Conservation (phyloP, 2,329 filamentous ascomycete species). For the Tolypocladium album region DNA sequence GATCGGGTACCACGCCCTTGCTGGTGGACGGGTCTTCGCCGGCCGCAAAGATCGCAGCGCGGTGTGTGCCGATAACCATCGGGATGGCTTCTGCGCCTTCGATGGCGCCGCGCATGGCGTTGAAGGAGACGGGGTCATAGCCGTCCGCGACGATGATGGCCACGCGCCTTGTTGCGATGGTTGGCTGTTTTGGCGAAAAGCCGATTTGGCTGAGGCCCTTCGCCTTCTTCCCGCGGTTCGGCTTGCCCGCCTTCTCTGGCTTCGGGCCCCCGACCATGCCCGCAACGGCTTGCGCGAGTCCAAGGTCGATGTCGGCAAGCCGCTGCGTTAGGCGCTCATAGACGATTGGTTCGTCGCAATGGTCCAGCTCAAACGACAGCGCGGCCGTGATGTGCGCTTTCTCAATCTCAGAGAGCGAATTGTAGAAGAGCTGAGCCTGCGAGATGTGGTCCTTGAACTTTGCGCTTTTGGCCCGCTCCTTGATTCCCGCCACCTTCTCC, state of each 20-base stretch:
- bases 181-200: conserved; percentile 50
- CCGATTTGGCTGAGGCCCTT: conserved; percentile 60
- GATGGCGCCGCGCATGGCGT: conserved; percentile 52
- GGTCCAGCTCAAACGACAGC: conserved; percentile 66
- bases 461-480: conserved; percentile 54
- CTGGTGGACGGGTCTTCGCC: conserved; percentile 40
- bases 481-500: conserved; percentile 56
- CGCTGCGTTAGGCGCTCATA: conserved; percentile 61
- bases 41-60: conserved; percentile 53
- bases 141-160: conserved; percentile 71
- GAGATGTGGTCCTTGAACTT: conserved; percentile 72
- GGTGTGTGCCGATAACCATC: conserved; percentile 60
- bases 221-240: conserved; percentile 58
- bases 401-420: conserved; percentile 59
- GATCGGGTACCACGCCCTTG: conserved; percentile 54
- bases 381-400: conserved; percentile 62
- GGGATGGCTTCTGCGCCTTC: conserved; percentile 53
- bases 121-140: conserved; percentile 57
- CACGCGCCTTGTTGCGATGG: conserved; percentile 59
- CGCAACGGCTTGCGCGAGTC: conserved; percentile 58
- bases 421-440: conserved; percentile 76
- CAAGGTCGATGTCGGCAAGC: conserved; percentile 61
- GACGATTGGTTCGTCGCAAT: conserved; percentile 70
- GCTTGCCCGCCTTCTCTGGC: conserved; percentile 37
- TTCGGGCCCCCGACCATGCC: conserved; percentile 56